Base-by-base conservation (phyloP, 805 yeast genomes). In the Ogataea haglerorum region DNA sequence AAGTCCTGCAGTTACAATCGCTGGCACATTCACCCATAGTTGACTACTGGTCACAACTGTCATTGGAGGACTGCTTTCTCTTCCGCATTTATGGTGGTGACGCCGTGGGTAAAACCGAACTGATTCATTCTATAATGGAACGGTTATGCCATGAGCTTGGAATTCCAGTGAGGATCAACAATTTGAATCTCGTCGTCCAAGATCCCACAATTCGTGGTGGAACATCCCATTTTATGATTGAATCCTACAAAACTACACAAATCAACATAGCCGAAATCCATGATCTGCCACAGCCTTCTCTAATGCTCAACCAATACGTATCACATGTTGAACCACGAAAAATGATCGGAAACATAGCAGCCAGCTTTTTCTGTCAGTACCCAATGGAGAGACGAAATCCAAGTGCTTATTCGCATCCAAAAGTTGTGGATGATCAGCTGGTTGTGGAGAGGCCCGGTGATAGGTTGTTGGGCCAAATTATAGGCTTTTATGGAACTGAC, bases 51-150 rank as follows among this genome's bases (percentile, higher is more conserved):
- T 7, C 31, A n/a, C 19, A 6, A 12, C 6, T 10, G n/a, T 9
- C 31, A 17, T 17, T 34, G 14, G 49, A 46, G 18, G 45, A 43
- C 16, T 23, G n/a, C 18, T 28, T 30, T 9, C 28, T 43, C 6
- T 30, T 37, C 4, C 39, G 51, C 15, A 32, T 47, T 12, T 47
- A 47, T 25, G 48, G 34, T 4, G 51, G 51, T 7, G 46, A 47
- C 26, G 16, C 43, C 3, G 10, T 15, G 5, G 44, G 46, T 6
- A 23, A 35, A 10, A 22, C 41, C 4, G 22, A 33, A n/a, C 18
- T 44, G 10, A 16, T 42, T 3, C 30, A 24, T 12, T 34, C 48
- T 10, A 44, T 44, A 14, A 28, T 44, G 14, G 40, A 38, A 3
- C 33, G 30, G 7, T 34, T 47, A 3, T 47, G 51, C 21, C 28